Base-by-base conservation (phyloP, 331 rosid species). In the Prunus yedoensis region DNA sequence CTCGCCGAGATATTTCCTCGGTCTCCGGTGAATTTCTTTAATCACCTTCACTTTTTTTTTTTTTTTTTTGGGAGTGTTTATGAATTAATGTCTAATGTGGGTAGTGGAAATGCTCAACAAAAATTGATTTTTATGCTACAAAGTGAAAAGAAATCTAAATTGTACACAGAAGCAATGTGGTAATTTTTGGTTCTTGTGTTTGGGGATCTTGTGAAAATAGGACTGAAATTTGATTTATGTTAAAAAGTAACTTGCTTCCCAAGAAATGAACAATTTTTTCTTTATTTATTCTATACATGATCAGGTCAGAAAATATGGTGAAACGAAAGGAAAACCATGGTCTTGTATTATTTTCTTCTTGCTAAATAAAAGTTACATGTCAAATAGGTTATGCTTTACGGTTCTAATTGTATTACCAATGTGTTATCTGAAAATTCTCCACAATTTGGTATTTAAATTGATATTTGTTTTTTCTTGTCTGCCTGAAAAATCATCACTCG, bases 1-100 rank as follows among this genome's bases (percentile, higher is more conserved):
- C 91, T 92, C 2, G 86, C 96, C 6, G 96, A 92, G 77, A 92
- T 87, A 51, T 90, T 90, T 70, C 97, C 97, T 74, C 89, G 87
- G 45, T 45, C 92, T 11, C 92, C 66, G 89, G 97, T 91, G 27
- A 2, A 32, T 13, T 13, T 78, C 21, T 52, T 1, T 21, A 17
- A 12, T 62, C 38, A 50, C 52, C 68, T 28, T 15, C 0, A 46
- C 0, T 8, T 49, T 50, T 4, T 52, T 9, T 17, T 50, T 66
- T 43, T 18, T 25, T 45, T n/a, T n/a, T n/a, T n/a, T n/a, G n/a
- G n/a, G 32, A 62, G 45, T 50, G 21, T 63, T 58, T 68, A 7
- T 50, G 21, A 11, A 25, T 17, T 67, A 1, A 62, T 72, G 28
- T 27, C 4, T 41, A 23, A 41, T 1, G 23, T 35, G 49, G 41